Evolutionary conservation across 306 rosid genomes (phyloP), one percentile per base, ranked within the genome.

Genomic region (Neltuma alba): DNA sequence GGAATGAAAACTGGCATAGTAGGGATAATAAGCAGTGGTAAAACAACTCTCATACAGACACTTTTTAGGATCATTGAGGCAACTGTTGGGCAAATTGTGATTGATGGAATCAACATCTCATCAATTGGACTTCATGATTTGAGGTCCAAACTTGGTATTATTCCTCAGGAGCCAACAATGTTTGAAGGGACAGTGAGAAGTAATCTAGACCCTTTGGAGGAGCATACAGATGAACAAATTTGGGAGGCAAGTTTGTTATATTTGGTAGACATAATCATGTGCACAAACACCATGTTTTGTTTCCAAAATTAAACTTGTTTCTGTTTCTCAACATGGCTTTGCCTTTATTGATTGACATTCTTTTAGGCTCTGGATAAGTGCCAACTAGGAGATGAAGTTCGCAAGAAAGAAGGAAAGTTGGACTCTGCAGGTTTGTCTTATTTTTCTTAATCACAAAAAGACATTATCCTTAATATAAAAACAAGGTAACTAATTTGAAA

Each of bases 151-250:
- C 79, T 90, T 0, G 87, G 91, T 69, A 90, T 90, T 30, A 88
- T 90, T 73, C 92, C 94, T 71, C 91, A 88, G 47, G 91, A 86
- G 61, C 92, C 92, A 41, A 86, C 89, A 68, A 86, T 86, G 88
- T 88, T 81, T 47, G 88, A 85, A 84, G 94, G 91, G 31, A 88
- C 87, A 0, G 63, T 87, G 13, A 81, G 90, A 81, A 89, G 77
- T 76, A 89, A 89, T 33, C 36, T 89, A 37, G 92, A 87, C 27
- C 92, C 92, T 0, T 27, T 87, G 15, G 89, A 85, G 65, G 85
- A 75, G 83, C 73, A 86, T 75, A 50, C 84, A 6, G 90, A 88
- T 79, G 87, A 81, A 83, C 88, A 88, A 72, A 90, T 86, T 78
- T 88, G 87, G 90, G 83, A 85, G 87, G 92, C 86, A 15, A 14